A percentile compares a stretch with the other conserved stretches of the same genome.
Evolutionary conservation across 257 asterid species (phyloP).

Genomic region (Ballota nigra): DNA sequence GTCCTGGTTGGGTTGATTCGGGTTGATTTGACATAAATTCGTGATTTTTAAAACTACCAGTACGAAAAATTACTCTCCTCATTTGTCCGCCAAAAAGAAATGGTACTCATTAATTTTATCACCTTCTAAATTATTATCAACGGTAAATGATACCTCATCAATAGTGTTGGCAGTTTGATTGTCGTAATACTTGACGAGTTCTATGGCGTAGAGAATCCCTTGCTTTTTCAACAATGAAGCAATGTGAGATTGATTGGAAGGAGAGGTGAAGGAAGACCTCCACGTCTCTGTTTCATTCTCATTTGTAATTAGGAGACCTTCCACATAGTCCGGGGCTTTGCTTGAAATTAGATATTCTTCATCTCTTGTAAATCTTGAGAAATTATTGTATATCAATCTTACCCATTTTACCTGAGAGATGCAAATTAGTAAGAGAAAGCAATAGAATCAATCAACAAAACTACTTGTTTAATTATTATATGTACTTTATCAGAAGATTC

Average conservation of each 20-base stretch:
- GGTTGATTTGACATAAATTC: too few relatives aligned
- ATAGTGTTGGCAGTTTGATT: conserved; percentile 26
- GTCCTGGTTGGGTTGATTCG: too few relatives aligned
- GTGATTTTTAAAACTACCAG: too few relatives aligned
- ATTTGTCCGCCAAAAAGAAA: too few relatives aligned
- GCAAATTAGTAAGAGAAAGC: too few relatives aligned
- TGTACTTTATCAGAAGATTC: too few relatives aligned
- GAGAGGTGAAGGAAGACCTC: conserved; percentile 41
- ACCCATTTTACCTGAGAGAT: conserved; percentile 39
- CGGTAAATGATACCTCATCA: conserved; percentile 52
- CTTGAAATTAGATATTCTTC: conserved; percentile 40
- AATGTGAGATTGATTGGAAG: conserved; percentile 32
- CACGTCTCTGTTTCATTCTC: conserved; percentile 31
- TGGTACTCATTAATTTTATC: too few relatives aligned
- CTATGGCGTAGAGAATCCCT: conserved; percentile 46
- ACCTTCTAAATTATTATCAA: too few relatives aligned
- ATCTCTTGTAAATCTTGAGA: conserved; percentile 35
- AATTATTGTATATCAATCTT: conserved; percentile 36
- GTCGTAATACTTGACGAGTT: conserved; percentile 51
- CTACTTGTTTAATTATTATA: too few relatives aligned
- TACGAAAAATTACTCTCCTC: too few relatives aligned
- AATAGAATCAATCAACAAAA: too few relatives aligned
- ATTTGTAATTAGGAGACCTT: conserved; percentile 41
- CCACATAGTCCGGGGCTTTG: conserved; percentile 34
- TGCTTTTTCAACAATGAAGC: conserved; percentile 30